Conservation (phyloP, 768 basidiomycete genomes). For the Hirschioporus abietinus region DNA sequence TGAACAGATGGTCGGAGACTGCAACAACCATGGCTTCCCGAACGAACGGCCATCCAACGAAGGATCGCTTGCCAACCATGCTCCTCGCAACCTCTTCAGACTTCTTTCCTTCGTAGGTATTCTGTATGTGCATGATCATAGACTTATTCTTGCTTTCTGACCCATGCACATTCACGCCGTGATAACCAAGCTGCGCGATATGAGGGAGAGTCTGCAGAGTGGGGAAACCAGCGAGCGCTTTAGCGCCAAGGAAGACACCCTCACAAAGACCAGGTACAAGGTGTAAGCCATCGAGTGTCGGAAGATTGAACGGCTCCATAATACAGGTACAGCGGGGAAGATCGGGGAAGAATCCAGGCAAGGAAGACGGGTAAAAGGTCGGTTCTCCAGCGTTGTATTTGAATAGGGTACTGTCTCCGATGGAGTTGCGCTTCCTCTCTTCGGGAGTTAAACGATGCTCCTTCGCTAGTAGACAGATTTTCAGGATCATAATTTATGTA, state of each 20-base stretch:
- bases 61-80: slow-evolving; percentile 73
- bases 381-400: slow-evolving; percentile 57
- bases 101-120: slow-evolving; percentile 62
- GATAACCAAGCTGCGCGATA: slow-evolving; percentile 68
- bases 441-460: slow-evolving; percentile 73
- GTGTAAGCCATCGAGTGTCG: slow-evolving; percentile 78
- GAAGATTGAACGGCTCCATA: slow-evolving; percentile 83
- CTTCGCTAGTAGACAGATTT: slow-evolving; percentile 43
- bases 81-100: slow-evolving; percentile 67
- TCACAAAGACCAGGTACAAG: slow-evolving; percentile 83
- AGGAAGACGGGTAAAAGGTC: slow-evolving; percentile 79
- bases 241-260: slow-evolving; percentile 79
- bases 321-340: slow-evolving; percentile 73
- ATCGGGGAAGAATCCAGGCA: slow-evolving; percentile 93
- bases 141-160: slow-evolving; percentile 88
- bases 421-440: slow-evolving; percentile 70
- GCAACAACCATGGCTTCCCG: slow-evolving; percentile 86
- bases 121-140: slow-evolving; percentile 83
- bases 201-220: slow-evolving; percentile 88
- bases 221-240: slow-evolving; percentile 93
- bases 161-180: slow-evolving; percentile 92
- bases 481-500: slow-evolving; percentile 2
- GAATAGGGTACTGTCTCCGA: slow-evolving; percentile 80
- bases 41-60: slow-evolving; percentile 90
- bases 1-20: slow-evolving; percentile 82